Percentiles rank a stretch among this genome's conserved stretches.
Evolutionary conservation across 257 asterid species (phyloP).

Genomic region (Forsythia suspensa): DNA sequence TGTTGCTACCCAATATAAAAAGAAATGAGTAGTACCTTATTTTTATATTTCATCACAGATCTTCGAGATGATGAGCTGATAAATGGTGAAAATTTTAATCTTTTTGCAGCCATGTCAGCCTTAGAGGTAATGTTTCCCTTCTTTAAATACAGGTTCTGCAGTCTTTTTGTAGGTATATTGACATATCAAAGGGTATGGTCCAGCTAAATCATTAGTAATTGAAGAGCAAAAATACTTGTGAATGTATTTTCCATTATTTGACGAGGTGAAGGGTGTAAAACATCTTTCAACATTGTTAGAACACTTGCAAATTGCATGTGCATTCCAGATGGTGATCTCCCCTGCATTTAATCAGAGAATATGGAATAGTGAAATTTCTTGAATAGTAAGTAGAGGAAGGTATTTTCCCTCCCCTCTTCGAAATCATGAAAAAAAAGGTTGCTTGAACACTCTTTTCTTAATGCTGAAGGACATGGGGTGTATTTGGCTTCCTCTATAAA

Average conservation of each 20-base stretch:
- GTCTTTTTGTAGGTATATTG: neutral
- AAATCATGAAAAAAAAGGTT: neutral
- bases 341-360: neutral
- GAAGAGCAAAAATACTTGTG: neutral
- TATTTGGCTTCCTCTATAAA: neutral
- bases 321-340: neutral
- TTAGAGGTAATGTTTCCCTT: slow-evolving; percentile 72
- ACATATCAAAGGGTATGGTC: slow-evolving; percentile 9
- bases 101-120: slow-evolving; percentile 99
- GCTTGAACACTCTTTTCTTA: neutral
- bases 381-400: neutral
- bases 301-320: neutral
- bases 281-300: neutral
- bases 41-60: slow-evolving; percentile 52
- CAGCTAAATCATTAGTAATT: slow-evolving; percentile 8
- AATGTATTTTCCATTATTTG: neutral
- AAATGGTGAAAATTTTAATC: slow-evolving; percentile 81
- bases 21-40: slow-evolving; percentile 10
- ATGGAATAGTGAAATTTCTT: neutral
- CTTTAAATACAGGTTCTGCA: slow-evolving; percentile 1
- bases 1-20: neutral
- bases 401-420: neutral
- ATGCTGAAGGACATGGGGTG: neutral
- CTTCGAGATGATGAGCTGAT: slow-evolving; percentile 87
- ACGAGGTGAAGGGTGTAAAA: slow-evolving; percentile 4